A percentile compares a stretch with the other conserved stretches of the same genome.
These are phyloP conservation scores for Chlorella sp. DNA, from an alignment of 139 green algal species.

Conservation along the genomic window DNA sequence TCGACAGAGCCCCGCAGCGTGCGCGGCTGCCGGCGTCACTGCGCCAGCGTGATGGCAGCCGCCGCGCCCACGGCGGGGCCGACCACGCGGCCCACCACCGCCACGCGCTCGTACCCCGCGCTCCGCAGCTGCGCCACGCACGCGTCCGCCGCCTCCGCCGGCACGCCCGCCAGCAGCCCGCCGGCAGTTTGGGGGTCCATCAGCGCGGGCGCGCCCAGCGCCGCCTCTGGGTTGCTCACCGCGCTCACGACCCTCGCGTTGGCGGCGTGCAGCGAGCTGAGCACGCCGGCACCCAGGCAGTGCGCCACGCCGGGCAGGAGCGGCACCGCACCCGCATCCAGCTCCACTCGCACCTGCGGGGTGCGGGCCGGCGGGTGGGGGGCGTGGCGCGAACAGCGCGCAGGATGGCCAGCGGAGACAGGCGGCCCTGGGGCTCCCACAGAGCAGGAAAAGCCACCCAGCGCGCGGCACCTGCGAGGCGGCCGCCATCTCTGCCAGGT, in stretches of 20 bases:
- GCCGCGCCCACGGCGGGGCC: too few relatives aligned
- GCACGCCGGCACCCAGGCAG: conserved; percentile 44
- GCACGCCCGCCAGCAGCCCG: conserved; percentile 68
- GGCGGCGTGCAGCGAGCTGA: conserved; percentile 61
- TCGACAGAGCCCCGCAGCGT: too few relatives aligned
- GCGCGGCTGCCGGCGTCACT: too few relatives aligned
- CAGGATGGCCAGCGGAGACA: background rate
- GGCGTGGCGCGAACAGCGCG: background rate
- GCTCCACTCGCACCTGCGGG: conserved; percentile 24
- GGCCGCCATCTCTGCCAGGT: conserved; percentile 74
- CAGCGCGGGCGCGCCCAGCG: conserved; percentile 17
- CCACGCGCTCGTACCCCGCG: conserved; percentile 54
- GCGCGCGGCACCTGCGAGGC: conserved; percentile 47
- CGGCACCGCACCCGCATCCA: conserved; percentile 58
- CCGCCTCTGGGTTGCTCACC: conserved; percentile 21
- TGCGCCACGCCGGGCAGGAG: conserved; percentile 61
- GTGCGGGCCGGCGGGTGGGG: background rate
- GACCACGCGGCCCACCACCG: conserved; percentile 50
- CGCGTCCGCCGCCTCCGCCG: conserved; percentile 27
- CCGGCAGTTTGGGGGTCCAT: conserved; percentile 86
- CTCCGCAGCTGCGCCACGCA: conserved; percentile 52
- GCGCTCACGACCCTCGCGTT: conserved; percentile 53
- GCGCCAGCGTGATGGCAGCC: too few relatives aligned
- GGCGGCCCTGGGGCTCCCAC: background rate
- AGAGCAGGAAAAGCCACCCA: background rate